phyloP scores from a whole-genome alignment of 257 asterid genomes.

The Craterostigma plantagineum region DNA sequence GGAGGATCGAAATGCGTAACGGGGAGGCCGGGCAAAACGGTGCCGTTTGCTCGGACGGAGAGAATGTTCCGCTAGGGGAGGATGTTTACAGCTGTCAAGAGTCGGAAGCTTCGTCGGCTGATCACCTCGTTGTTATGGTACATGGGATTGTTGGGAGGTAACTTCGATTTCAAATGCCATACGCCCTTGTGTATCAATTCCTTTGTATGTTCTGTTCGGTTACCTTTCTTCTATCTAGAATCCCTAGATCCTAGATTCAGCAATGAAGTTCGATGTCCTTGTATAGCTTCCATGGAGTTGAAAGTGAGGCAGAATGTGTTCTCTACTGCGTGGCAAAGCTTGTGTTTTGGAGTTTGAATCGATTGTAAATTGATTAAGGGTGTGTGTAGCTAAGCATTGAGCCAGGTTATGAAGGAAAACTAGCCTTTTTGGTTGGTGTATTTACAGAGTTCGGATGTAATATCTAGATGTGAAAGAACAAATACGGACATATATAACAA shows the following conservation, averaged over 20 bases:
- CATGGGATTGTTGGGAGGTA: slow-evolving; percentile 87
- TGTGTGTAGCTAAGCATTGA: too few species aligned
- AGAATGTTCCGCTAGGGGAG: slow-evolving; percentile 22
- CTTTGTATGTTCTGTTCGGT: neutral
- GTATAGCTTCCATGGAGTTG: too few species aligned
- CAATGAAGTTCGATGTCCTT: too few species aligned
- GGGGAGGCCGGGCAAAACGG: neutral
- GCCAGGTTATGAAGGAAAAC: too few species aligned
- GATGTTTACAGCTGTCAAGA: slow-evolving; percentile 34
- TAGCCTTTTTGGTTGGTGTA: too few species aligned
- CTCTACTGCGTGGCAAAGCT: too few species aligned
- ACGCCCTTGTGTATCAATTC: neutral
- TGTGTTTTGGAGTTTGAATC: too few species aligned
- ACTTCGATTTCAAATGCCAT: neutral
- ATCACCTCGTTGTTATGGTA: slow-evolving; percentile 66
- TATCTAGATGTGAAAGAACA: too few species aligned
- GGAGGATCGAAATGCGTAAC: neutral
- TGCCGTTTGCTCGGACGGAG: slow-evolving; percentile 1
- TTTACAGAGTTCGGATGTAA: too few species aligned
- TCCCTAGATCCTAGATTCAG: neutral
- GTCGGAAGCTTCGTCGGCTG: slow-evolving; percentile 37
- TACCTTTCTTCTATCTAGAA: too few species aligned
- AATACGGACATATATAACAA: neutral
- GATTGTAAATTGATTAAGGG: too few species aligned
- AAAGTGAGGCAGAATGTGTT: too few species aligned